Base-by-base conservation (phyloP, 2,329 filamentous ascomycete species). In the Alternaria alternata region DNA sequence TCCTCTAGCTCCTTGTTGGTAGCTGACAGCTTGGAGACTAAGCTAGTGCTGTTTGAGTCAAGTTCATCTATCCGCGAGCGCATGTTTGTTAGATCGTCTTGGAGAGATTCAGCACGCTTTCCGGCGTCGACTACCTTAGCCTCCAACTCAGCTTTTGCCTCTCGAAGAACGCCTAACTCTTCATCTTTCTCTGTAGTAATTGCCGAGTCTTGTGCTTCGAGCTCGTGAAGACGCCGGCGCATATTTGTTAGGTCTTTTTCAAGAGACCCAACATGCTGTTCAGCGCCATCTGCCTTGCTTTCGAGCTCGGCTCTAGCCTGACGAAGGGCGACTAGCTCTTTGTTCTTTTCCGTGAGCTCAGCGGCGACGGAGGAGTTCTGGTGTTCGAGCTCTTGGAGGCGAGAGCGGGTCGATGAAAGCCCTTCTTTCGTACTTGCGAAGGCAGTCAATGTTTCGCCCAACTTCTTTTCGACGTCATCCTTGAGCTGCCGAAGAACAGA, bases 1-100 rank as follows among this genome's bases (percentile, higher is more conserved):
- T 57, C 55, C 2, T 54, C 47, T 14, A 69, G 42, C 39, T 72
- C 67, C 39, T 66, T 56, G 1, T 47, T 57, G n/a, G 34, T 59
- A n/a, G 39, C 48, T 2, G 57, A 54, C 4, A 75, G 61, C 42
- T 68, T 61, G 7, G 64, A 55, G n/a, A 51, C 44, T 7, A 76
- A 65, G n/a, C 49, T 60, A 7, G 57, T 60, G 44, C 64, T 72
- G 32, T 69, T 64, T 5, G 60, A 54, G 22, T 75, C 68, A 28
- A 64, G 55, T 7, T 61, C 54, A 8, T 61, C 49, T 26, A 73
- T 20, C 14, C 49, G 66, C 5, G 61, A 68, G 16, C 49, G 66
- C 46, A 68, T 53, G 5, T 65, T 59, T 4, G 54, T 60, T 5
- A 70, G 26, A 14, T 73, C 67, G 3, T 61, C 42, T 41, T 73